Percentiles rank a stretch among this genome's conserved stretches.
Evolutionary conservation across 495 filamentous ascomycete genomes (phyloP).

Genomic region (Tuber melanosporum): DNA sequence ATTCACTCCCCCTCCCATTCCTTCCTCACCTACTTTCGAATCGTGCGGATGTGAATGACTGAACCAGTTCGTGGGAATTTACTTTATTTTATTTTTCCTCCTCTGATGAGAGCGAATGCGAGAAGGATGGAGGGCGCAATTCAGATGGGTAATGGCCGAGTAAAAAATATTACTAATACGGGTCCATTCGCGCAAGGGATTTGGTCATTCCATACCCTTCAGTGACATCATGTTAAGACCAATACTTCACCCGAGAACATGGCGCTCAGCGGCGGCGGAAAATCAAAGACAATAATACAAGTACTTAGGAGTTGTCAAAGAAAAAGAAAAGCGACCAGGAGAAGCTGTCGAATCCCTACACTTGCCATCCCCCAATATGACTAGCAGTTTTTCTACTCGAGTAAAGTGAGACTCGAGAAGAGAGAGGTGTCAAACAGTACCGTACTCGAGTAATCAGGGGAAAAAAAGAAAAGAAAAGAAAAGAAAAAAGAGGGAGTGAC

Average conservation of each 20-base stretch:
- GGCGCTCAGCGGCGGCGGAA: neutral
- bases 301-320: neutral
- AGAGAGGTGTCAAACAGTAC: too few relatives aligned
- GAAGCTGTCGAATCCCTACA: neutral
- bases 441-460: neutral
- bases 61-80: constrained; percentile 13
- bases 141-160: constrained; percentile 16
- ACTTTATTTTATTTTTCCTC: neutral
- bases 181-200: neutral
- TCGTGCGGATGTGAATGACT: constrained; percentile 33
- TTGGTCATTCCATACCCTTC: constrained; percentile 20
- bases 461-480: neutral
- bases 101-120: neutral
- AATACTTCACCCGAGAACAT: constrained; percentile 1
- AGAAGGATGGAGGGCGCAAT: constrained; percentile 21
- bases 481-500: neutral
- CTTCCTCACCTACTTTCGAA: neutral
- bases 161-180: neutral
- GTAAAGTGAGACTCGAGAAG: neutral
- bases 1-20: neutral
- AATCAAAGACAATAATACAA: neutral
- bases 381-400: neutral
- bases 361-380: constrained; percentile 2
- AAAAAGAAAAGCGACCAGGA: neutral
- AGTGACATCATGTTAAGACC: constrained; percentile 17